Evolutionary conservation across 345 rosid species (phyloP), one percentile per base, ranked within the genome.

Genomic region (Lepidium aucheri): DNA sequence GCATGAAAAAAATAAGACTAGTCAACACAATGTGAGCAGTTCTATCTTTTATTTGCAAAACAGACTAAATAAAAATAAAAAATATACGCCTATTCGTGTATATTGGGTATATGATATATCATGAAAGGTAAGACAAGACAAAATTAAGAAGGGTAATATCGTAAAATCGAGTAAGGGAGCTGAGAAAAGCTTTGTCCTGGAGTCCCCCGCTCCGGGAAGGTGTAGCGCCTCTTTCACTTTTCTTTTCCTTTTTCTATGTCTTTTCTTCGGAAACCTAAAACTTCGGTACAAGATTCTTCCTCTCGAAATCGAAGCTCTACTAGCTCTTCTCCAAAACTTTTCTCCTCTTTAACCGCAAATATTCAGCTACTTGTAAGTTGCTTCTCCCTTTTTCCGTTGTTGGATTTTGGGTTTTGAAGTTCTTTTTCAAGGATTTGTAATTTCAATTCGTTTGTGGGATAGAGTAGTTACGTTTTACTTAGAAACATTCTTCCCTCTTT

Each of bases 181-280:
- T 65, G 70, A 18, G 11, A 39, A 20, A 9, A 12, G 65, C 70
- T n/a, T n/a, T 40, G 35, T 50, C 53, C 63, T 60, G 60, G 69
- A 63, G 38, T 39, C 68, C 60, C 77, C 72, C 76, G 67, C 76
- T 65, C 76, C 72, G 61, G 42, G 33, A 42, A 32, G 46, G 45
- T 9, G 66, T 39, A 26, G 41, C 41, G 32, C 34, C 44, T 53
- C 36, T 20, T 54, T 11, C 22, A 8, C 53, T 53, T 41, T 49
- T 28, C 32, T 14, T 33, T 28, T 28, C 54, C 38, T 10, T 46
- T 18, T 11, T 49, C 35, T 50, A 6, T 41, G 68, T 61, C 40
- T 33, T 34, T 38, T 59, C 40, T 35, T 16, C 35, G 15, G 62
- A 58, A 73, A 73, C 76, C 76, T 73, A 73, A 72, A 56, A 30